Evolutionary conservation across 805 yeast species (phyloP).

Genomic region (Zygosaccharomyces pseudorouxii): DNA sequence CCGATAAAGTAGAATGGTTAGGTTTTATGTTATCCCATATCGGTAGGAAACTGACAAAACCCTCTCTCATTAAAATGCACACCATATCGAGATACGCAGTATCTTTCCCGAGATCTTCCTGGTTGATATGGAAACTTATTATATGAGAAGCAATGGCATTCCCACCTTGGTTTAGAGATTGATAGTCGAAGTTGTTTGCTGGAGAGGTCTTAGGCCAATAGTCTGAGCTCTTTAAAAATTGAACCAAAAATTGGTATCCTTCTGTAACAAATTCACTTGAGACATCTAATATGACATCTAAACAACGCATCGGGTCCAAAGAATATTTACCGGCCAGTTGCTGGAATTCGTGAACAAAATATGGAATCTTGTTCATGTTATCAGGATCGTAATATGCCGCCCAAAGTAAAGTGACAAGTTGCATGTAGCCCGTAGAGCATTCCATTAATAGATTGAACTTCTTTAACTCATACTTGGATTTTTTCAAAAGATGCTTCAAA

Average conservation of each 20-base stretch:
- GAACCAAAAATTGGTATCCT: conserved; percentile 45
- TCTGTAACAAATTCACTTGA: conserved; percentile 42
- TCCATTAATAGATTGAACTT: conserved; percentile 68
- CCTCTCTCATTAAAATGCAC: conserved; percentile 61
- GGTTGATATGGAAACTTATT: conserved; percentile 42
- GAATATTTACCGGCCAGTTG: conserved; percentile 67
- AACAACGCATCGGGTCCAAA: conserved; percentile 65
- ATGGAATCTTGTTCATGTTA: conserved; percentile 39
- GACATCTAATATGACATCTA: conserved; percentile 58
- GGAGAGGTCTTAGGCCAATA: conserved; percentile 58
- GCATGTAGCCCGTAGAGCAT: conserved; percentile 73
- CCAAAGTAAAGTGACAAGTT: conserved; percentile 48
- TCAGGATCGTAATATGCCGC: conserved; percentile 41
- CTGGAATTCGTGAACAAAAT: conserved; percentile 46
- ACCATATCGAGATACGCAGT: conserved; percentile 40
- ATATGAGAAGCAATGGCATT: conserved; percentile 50
- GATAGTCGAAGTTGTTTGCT: conserved; percentile 35
- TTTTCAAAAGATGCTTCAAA: conserved; percentile 27
- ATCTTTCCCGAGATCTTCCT: conserved; percentile 4
- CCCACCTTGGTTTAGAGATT: conserved; percentile 46
- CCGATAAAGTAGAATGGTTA: conserved; percentile 41
- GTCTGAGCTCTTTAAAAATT: conserved; percentile 47
- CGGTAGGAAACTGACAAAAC: conserved; percentile 58
- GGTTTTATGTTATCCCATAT: conserved; percentile 58
- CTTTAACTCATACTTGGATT: conserved; percentile 39